These are phyloP conservation scores for Pistacia integerrima DNA, from an alignment of 345 rosid genomes.

Conservation along the genomic window DNA sequence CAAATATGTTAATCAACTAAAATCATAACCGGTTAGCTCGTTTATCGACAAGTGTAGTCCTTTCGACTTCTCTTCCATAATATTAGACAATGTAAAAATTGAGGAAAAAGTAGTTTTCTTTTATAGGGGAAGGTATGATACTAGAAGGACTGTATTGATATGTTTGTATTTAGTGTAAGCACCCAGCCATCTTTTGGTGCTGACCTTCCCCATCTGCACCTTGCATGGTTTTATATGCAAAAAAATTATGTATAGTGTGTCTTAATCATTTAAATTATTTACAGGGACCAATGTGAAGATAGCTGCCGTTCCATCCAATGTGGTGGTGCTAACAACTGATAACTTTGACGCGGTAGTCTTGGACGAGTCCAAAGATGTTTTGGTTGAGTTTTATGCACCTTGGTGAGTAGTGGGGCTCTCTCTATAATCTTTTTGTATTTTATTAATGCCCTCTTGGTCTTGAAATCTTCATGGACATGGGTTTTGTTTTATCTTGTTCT, in stretches of 20 bases:
- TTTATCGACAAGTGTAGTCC: background rate
- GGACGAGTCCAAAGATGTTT: conserved; percentile 85
- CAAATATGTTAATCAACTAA: background rate
- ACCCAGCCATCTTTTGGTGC: background rate
- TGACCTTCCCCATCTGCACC: background rate
- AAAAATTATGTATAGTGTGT: background rate
- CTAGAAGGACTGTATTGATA: background rate
- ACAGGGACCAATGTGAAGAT: conserved; percentile 91
- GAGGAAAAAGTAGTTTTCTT: background rate
- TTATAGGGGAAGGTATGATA: background rate
- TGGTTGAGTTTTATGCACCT: conserved; percentile 98
- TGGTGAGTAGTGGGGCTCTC: conserved; percentile 51
- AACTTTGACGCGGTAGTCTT: conserved; percentile 79
- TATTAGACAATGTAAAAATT: background rate
- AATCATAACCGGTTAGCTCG: background rate
- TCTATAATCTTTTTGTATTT: background rate
- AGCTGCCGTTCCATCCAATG: conserved; percentile 73
- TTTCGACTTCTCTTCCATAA: background rate
- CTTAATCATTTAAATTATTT: conserved; percentile 16
- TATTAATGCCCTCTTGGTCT: background rate
- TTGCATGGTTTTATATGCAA: background rate
- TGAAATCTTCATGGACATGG: background rate
- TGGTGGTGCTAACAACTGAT: conserved; percentile 72
- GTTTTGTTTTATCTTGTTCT: background rate
- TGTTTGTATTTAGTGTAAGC: background rate